Conservation (phyloP, 2,329 filamentous ascomycete species). For the Penicillium fuscoglaucum region DNA sequence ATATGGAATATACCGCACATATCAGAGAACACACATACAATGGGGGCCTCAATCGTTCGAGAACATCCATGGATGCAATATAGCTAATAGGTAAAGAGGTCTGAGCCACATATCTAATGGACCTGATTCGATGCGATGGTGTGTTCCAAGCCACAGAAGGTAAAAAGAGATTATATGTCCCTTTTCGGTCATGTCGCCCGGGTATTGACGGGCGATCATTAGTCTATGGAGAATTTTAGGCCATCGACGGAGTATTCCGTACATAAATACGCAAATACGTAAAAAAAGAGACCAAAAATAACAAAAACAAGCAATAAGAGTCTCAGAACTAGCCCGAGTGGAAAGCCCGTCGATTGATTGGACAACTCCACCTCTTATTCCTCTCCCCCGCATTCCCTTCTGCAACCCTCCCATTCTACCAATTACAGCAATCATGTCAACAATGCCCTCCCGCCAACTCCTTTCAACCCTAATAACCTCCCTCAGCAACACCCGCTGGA, state of each 20-base stretch:
- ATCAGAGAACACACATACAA: too few relatives aligned
- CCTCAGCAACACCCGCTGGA: constrained; percentile 35
- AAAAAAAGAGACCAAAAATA: background rate
- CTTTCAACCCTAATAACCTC: constrained; percentile 32
- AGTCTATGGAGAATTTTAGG: background rate
- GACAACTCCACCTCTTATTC: background rate
- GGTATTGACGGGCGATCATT: background rate
- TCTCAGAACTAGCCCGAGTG: background rate
- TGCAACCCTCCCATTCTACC: background rate
- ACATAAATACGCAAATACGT: background rate
- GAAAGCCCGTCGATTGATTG: background rate
- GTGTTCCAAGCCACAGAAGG: background rate
- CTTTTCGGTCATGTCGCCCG: background rate
- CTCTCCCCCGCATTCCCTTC: background rate
- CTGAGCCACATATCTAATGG: background rate
- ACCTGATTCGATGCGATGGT: background rate
- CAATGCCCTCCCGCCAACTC: constrained; percentile 21
- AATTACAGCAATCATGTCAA: background rate
- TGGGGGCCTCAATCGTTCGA: too few relatives aligned
- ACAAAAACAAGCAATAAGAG: background rate
- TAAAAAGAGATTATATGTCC: background rate
- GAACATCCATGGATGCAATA: too few relatives aligned
- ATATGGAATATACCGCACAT: background rate
- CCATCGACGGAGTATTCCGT: background rate
- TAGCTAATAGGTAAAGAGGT: background rate